Base-by-base conservation (phyloP, 2,329 filamentous ascomycete species). In the Aspergillus clavatus region DNA sequence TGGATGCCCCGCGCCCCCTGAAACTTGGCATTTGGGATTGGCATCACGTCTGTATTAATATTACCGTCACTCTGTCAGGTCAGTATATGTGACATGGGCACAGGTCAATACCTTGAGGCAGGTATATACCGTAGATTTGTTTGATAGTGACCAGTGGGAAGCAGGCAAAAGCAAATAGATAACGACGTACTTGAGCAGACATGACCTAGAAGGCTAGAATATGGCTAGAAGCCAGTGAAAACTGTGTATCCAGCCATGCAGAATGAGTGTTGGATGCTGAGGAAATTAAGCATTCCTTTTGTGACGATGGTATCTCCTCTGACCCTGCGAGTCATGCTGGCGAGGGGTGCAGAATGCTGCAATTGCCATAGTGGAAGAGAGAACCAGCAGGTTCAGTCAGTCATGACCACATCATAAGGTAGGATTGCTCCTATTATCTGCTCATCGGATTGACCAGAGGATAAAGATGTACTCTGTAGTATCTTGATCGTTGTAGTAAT, bases 261-360 rank as follows among this genome's bases (percentile, higher is more conserved):
- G 29, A 14, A 5, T 26, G 23, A 26, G 11, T 16, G 18, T 6
- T 16, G 12, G n/a, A 18, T 33, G 29, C 29, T 33, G n/a, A 16
- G 29, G 14, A 16, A 6, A 18, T 33, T 16, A 33, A 50, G n/a
- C 41, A 37, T 38, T 46, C 31, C 33, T 36, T 19, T 46, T n/a
- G n/a, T n/a, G n/a, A n/a, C n/a, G n/a, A n/a, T 28, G 14, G 26
- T 38, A 40, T 36, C 38, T 10, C 36, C 29, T 26, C 23, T 11
- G 19, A 4, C 45, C 33, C 39, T 35, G 41, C 26, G 26, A 53
- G 47, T 41, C 36, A 51, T 55, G 48, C 42, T 53, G 50, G 40
- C 47, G 28, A 56, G 53, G 53, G 46, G 48, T 53, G 42, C 22
- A 48, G 53, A 56, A 56, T 56, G 52, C 41, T 39, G 23, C 7